phyloP scores from a whole-genome alignment of 2,329 filamentous ascomycete genomes.

The Penicillium expansum region DNA sequence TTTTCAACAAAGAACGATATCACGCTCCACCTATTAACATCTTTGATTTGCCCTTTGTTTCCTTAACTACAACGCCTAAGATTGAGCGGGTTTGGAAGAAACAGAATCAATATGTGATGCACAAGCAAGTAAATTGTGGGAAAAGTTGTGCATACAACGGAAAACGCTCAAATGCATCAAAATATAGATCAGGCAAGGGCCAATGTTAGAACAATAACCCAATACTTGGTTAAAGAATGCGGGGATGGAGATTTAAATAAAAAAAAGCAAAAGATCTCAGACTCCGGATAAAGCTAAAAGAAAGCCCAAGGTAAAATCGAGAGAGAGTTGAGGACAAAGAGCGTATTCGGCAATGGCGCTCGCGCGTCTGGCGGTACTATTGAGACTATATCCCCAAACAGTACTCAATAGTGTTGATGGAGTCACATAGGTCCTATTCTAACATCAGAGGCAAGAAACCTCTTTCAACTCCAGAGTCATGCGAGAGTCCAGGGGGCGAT shows the following conservation, averaged over 20 bases:
- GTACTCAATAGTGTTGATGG: not conserved
- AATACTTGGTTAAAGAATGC: constrained; percentile 1
- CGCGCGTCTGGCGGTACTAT: not conserved
- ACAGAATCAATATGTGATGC: constrained; percentile 16
- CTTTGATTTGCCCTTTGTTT: not conserved
- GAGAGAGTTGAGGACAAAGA: not conserved
- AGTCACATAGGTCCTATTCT: not conserved
- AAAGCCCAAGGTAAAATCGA: not conserved
- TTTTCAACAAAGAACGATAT: not conserved
- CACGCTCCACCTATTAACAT: not conserved
- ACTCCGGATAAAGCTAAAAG: constrained; percentile 16
- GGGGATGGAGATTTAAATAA: not conserved
- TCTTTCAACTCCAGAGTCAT: not conserved
- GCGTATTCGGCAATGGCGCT: not conserved
- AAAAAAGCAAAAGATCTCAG: not conserved
- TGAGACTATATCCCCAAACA: not conserved
- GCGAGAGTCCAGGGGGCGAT: not conserved
- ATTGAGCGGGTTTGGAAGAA: not conserved
- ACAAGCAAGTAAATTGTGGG: constrained; percentile 3
- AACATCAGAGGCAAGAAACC: not conserved
- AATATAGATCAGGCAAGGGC: constrained; percentile 5
- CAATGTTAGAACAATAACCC: not conserved
- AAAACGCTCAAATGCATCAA: constrained; percentile 23
- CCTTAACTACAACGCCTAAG: too few relatives aligned
- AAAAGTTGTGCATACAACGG: constrained; percentile 8